These are phyloP conservation scores for Phlegmacium glaucopus DNA, from an alignment of 768 basidiomycete genomes.

Conservation along the genomic window DNA sequence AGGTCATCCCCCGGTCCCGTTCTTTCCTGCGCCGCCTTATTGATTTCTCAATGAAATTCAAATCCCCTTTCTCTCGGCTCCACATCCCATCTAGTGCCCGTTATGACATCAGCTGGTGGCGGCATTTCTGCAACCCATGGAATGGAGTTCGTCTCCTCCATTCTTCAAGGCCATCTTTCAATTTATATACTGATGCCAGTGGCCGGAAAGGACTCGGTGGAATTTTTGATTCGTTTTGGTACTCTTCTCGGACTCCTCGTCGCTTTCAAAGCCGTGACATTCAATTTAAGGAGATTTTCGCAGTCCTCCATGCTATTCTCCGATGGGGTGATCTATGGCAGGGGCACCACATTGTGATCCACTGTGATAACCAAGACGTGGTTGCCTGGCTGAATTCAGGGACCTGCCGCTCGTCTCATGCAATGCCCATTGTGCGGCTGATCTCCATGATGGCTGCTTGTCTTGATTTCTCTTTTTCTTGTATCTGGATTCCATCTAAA, in stretches of 20 bases:
- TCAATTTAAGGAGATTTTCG: slow-evolving; percentile 32
- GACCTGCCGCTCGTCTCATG: slow-evolving; percentile 4
- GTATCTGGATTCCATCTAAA: slow-evolving; percentile 16
- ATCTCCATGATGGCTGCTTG: too few relatives aligned
- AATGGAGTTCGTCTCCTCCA: slow-evolving; percentile 24
- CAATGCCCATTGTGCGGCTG: slow-evolving; percentile 11
- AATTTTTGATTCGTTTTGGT: slow-evolving; percentile 19
- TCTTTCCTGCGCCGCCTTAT: slow-evolving; percentile 26
- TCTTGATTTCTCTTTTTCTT: slow-evolving; percentile 22
- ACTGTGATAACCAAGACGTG: slow-evolving; percentile 24
- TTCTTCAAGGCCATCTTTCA: slow-evolving; percentile 6
- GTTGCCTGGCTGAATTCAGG: slow-evolving; percentile 12
- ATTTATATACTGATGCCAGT: slow-evolving; percentile 31
- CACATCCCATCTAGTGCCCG: slow-evolving; percentile 16
- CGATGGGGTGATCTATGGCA: slow-evolving; percentile 24
- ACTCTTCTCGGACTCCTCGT: slow-evolving; percentile 18
- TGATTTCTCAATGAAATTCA: slow-evolving; percentile 25
- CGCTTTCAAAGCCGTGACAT: slow-evolving; percentile 23
- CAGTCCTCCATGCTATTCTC: slow-evolving; percentile 27
- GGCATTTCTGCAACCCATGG: slow-evolving; percentile 22
- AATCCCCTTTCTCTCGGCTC: slow-evolving; percentile 12
- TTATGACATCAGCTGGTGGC: slow-evolving; percentile 32
- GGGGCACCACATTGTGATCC: slow-evolving; percentile 24
- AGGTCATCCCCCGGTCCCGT: slow-evolving; percentile 28
- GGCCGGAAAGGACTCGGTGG: slow-evolving; percentile 28